Percentiles rank a stretch among this genome's conserved stretches.
phyloP scores from a whole-genome alignment of 345 rosid species.

The Anacardium occidentale region DNA sequence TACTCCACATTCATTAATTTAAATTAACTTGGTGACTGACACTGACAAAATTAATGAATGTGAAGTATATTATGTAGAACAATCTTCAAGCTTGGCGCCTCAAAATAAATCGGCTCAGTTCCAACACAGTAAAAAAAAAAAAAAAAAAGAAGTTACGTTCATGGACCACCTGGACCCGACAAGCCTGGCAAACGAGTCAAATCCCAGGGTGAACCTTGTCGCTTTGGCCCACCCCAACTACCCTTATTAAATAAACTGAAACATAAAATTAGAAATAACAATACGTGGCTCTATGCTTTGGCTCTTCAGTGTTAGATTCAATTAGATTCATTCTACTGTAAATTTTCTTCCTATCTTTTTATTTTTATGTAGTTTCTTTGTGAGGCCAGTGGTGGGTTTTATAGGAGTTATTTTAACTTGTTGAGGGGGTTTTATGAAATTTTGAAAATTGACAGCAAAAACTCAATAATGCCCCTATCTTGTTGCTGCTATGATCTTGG shows the following conservation, averaged over 20 bases:
- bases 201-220: conserved; percentile 8
- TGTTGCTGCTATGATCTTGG: not conserved
- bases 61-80: too few species aligned
- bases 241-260: too few species aligned
- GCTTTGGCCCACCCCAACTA: conserved; percentile 3
- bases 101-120: not conserved
- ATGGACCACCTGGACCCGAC: conserved; percentile 16
- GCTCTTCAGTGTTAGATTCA: conserved; percentile 4
- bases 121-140: too few species aligned
- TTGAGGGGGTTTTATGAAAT: conserved; percentile 3
- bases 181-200: conserved; percentile 15
- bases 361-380: too few species aligned
- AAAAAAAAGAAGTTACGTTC: not conserved
- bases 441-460: not conserved
- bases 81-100: not conserved
- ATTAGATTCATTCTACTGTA: not conserved
- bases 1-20: not conserved
- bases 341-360: not conserved
- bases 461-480: not conserved
- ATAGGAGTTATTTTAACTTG: not conserved
- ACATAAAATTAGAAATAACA: not conserved
- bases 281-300: conserved; percentile 18
- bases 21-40: not conserved
- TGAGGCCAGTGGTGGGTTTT: conserved; percentile 4
- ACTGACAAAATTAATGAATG: too few species aligned